Evolutionary conservation across 495 filamentous ascomycete species (phyloP).

Genomic region (Aspergillus avenaceus): DNA sequence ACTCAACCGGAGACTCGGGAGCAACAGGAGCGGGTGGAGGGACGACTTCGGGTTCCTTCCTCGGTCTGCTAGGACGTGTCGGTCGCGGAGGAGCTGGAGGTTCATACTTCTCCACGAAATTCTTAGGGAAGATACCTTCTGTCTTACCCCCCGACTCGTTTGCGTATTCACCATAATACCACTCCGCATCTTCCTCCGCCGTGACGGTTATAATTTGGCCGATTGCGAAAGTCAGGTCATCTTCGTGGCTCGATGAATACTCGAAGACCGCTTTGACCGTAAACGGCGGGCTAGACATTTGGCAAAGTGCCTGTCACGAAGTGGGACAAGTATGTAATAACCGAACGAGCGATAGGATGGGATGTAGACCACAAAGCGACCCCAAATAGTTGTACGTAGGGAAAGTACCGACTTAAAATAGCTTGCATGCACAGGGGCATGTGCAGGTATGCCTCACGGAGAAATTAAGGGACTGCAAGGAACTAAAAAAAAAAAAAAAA

Average conservation of each 20-base stretch:
- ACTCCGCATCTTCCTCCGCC: slow-evolving; percentile 86
- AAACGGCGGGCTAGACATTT: slow-evolving; percentile 77
- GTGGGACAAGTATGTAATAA: slow-evolving; percentile 9
- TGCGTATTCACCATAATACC: slow-evolving; percentile 89
- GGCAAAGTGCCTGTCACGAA: slow-evolving; percentile 28
- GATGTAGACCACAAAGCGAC: slow-evolving; percentile 7
- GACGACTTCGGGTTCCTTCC: slow-evolving; percentile 57
- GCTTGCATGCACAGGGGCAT: slow-evolving; percentile 10
- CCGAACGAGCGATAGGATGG: slow-evolving; percentile 12
- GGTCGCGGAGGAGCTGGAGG: slow-evolving; percentile 87
- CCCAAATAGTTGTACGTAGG: slow-evolving; percentile 5
- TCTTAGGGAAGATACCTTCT: slow-evolving; percentile 92
- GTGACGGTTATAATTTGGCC: slow-evolving; percentile 93
- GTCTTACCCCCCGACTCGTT: slow-evolving; percentile 67
- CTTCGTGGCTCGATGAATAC: slow-evolving; percentile 85
- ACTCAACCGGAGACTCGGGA: slow-evolving; percentile 23
- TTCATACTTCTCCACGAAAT: slow-evolving; percentile 95
- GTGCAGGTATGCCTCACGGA: slow-evolving; percentile 7
- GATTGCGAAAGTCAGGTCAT: slow-evolving; percentile 82
- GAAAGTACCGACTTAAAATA: slow-evolving; percentile 5
- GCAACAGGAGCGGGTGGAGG: slow-evolving; percentile 37
- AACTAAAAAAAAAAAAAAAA: slow-evolving; percentile 7
- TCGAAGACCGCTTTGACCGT: slow-evolving; percentile 95
- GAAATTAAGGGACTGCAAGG: slow-evolving; percentile 1
- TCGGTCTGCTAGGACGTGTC: slow-evolving; percentile 62